Evolutionary conservation across 306 rosid genomes (phyloP).

Genomic region (Glycine soja): DNA sequence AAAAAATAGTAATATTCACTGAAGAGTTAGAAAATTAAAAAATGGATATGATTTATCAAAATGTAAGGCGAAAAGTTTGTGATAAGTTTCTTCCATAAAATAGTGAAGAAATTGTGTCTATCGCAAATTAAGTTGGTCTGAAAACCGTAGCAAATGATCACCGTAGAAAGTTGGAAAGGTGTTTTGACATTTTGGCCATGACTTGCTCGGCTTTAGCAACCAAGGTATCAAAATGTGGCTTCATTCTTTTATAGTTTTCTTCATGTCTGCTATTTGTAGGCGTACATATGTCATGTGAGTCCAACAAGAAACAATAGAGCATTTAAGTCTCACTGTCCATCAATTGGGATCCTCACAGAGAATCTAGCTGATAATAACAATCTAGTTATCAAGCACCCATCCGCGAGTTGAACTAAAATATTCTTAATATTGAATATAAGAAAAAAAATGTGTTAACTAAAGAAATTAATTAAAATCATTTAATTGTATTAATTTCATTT

Average conservation of each 20-base stretch:
- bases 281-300: constrained; percentile 42
- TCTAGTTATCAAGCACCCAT: constrained; percentile 15
- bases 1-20: not conserved
- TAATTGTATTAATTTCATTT: no score
- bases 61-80: not conserved
- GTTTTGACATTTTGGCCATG: constrained; percentile 60
- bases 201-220: constrained; percentile 48
- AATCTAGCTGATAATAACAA: constrained; percentile 14
- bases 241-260: constrained; percentile 59
- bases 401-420: not conserved
- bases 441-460: no score
- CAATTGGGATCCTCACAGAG: constrained; percentile 9
- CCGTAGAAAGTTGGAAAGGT: constrained; percentile 44
- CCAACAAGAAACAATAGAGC: constrained; percentile 48
- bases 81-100: not conserved
- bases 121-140: constrained; percentile 33
- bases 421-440: no score
- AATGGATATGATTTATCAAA: not conserved
- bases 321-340: constrained; percentile 24
- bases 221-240: constrained; percentile 60
- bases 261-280: constrained; percentile 41
- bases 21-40: not conserved
- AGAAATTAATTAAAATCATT: no score
- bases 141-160: constrained; percentile 34
- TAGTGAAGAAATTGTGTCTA: constrained; percentile 22